Base-by-base conservation (phyloP, 768 basidiomycete species). In the Butyriboletus loyo region DNA sequence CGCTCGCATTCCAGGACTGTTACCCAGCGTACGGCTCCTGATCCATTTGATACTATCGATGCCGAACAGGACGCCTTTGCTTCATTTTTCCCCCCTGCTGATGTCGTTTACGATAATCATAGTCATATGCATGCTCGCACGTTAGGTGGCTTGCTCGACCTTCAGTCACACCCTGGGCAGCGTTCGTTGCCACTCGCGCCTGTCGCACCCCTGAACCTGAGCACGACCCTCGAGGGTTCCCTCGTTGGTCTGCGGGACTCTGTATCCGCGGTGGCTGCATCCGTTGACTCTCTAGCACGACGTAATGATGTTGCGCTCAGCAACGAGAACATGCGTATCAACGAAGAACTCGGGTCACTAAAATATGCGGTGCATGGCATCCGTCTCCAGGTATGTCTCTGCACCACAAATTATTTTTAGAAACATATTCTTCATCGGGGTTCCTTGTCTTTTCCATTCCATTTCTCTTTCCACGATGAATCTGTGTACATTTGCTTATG, bases 291-390 rank as follows among this genome's bases (percentile, higher is more conserved):
- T 1, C 70, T 87, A 10, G 82, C 78, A 17, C 74, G 85, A 42
- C 73, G 83, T 22, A 81, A 77, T 46, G 86, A 88, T 42, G 81
- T 89, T 58, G 80, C 82, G 36, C 68, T 87, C 46, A 77, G 81
- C 21, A 86, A 88, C 57, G 89, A 92, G 67, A 80, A 80, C 41
- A 75, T 87, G 63, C 74, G 88, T 55, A 70, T 86, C 53, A 83
- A 81, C 39, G 89, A 92, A 58, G 89, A 92, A 64, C 75, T 89
- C 30, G 80, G 82, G 59, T 81, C 83, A 21, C 61, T 92, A 44
- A 77, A 85, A 46, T 85, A 79, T 22, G 82, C 77, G 46, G 74
- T 91, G 38, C 86, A 91, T 56, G 89, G 89, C 2, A 66, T 92
- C 41, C 76, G 89, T 49, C 86, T 92, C 77, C 89, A 91, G 80